These are phyloP conservation scores for Pezicula rhizophila DNA, from an alignment of 2,329 filamentous ascomycete genomes.

Conservation along the genomic window DNA sequence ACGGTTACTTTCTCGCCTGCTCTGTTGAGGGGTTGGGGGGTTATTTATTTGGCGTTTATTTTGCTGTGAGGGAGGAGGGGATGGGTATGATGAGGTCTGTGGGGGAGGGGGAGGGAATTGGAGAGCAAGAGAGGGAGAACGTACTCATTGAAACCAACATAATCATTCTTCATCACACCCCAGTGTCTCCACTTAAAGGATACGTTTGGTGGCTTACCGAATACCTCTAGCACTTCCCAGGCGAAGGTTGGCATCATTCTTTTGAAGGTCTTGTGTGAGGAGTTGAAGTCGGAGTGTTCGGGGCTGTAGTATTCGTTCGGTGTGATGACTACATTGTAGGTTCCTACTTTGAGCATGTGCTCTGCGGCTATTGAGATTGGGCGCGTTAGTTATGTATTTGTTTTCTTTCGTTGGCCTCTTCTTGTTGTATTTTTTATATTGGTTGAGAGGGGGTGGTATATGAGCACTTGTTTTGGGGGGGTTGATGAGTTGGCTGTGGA, in stretches of 20 bases:
- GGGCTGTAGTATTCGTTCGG: conserved; percentile 61
- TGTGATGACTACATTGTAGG: conserved; percentile 62
- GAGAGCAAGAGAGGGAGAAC: conserved; percentile 19
- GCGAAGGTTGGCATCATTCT: conserved; percentile 68
- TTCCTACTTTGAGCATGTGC: conserved; percentile 63
- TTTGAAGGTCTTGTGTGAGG: conserved; percentile 65
- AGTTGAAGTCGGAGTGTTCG: conserved; percentile 52
- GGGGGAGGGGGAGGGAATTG: no score
- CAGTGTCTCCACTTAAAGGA: conserved; percentile 63
- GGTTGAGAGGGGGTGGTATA: background rate
- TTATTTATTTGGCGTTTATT: conserved; percentile 3
- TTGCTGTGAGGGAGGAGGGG: background rate
- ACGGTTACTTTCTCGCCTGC: conserved; percentile 56
- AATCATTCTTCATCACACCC: conserved; percentile 62
- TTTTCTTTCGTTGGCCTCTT: no score
- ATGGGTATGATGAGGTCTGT: no score
- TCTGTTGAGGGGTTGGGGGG: conserved; percentile 28
- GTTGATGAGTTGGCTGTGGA: no score
- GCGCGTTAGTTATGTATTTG: background rate
- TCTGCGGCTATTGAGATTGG: conserved; percentile 35
- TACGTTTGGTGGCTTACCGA: conserved; percentile 56
- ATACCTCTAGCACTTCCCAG: conserved; percentile 65
- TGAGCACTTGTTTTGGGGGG: no score
- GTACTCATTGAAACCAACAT: conserved; percentile 57
- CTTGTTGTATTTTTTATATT: no score